Conservation (phyloP, 441 rosid species). For the Isatis lusitanica region DNA sequence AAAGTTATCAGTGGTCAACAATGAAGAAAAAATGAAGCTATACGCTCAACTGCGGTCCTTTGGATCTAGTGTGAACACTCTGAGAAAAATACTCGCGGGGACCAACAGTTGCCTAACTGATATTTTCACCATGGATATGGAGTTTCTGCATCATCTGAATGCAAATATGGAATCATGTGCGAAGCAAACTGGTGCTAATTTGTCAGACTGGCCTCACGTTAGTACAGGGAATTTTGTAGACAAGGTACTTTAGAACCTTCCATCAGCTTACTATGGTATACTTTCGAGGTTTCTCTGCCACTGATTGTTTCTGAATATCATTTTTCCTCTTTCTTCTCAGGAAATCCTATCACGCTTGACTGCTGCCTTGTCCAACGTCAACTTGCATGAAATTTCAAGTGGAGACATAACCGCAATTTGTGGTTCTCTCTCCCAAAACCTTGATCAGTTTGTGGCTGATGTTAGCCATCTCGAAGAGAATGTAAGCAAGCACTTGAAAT, state of each 20-base stretch:
- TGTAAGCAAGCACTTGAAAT: constrained; percentile 49
- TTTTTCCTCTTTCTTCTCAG: constrained; percentile 46
- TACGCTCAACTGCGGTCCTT: constrained; percentile 50
- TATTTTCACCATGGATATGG: constrained; percentile 62
- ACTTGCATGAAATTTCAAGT: constrained; percentile 48
- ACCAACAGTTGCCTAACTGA: constrained; percentile 46
- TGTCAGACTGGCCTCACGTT: constrained; percentile 42
- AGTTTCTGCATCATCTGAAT: constrained; percentile 69
- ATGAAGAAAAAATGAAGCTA: constrained; percentile 59
- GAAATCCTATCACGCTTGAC: constrained; percentile 44
- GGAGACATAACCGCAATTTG: constrained; percentile 44
- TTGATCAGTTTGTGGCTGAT: constrained; percentile 59
- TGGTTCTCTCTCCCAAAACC: constrained; percentile 46
- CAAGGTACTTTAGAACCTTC: constrained; percentile 52
- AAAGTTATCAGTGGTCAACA: constrained; percentile 45
- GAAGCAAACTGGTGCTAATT: constrained; percentile 43
- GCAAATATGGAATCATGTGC: constrained; percentile 53
- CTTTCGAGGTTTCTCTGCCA: constrained; percentile 12
- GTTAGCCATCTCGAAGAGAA: constrained; percentile 49
- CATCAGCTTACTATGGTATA: constrained; percentile 4
- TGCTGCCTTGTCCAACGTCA: constrained; percentile 48
- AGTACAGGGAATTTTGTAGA: constrained; percentile 33
- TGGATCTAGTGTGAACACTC: constrained; percentile 52
- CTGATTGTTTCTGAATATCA: constrained; percentile 24
- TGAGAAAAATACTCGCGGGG: constrained; percentile 54